A percentile compares a stretch with the other conserved stretches of the same genome.
phyloP scores from a whole-genome alignment of 2,329 filamentous ascomycete genomes.

The Raffaelea deltoideospora region DNA sequence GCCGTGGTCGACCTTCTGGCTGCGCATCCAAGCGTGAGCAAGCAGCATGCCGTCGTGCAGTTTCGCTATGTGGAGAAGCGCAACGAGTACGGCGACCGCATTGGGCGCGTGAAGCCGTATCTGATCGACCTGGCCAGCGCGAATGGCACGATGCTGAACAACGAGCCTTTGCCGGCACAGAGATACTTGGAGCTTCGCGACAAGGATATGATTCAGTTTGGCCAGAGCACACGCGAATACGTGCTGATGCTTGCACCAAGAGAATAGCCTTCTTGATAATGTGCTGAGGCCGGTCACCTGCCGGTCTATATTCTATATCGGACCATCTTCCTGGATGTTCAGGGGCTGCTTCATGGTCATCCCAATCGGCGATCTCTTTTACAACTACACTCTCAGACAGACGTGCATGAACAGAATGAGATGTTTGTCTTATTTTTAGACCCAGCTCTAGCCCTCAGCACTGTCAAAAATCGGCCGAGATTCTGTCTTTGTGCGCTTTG shows the following conservation, averaged over 20 bases:
- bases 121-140: slow-evolving; percentile 86
- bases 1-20: slow-evolving; percentile 69
- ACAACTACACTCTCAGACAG: too few relatives aligned
- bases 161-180: slow-evolving; percentile 54
- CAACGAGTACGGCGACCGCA: slow-evolving; percentile 75
- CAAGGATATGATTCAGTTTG: slow-evolving; percentile 82
- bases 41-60: slow-evolving; percentile 90
- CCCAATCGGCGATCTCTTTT: too few relatives aligned
- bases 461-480: too few relatives aligned
- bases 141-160: slow-evolving; percentile 78
- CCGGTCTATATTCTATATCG: too few relatives aligned
- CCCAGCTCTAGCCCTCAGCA: too few relatives aligned
- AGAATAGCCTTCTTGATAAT: too few relatives aligned
- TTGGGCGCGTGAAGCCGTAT: slow-evolving; percentile 70
- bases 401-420: too few relatives aligned
- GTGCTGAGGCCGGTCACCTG: too few relatives aligned
- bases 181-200: slow-evolving; percentile 76
- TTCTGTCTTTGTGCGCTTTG: too few relatives aligned
- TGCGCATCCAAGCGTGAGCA: slow-evolving; percentile 84
- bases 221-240: slow-evolving; percentile 79
- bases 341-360: too few relatives aligned
- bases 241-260: slow-evolving; percentile 98
- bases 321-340: too few relatives aligned
- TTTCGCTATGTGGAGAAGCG: slow-evolving; percentile 73
- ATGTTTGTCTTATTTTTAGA: too few relatives aligned